These are phyloP conservation scores for Lasiodiplodia gonubiensis DNA, from an alignment of 2,329 filamentous ascomycete species.

Conservation along the genomic window DNA sequence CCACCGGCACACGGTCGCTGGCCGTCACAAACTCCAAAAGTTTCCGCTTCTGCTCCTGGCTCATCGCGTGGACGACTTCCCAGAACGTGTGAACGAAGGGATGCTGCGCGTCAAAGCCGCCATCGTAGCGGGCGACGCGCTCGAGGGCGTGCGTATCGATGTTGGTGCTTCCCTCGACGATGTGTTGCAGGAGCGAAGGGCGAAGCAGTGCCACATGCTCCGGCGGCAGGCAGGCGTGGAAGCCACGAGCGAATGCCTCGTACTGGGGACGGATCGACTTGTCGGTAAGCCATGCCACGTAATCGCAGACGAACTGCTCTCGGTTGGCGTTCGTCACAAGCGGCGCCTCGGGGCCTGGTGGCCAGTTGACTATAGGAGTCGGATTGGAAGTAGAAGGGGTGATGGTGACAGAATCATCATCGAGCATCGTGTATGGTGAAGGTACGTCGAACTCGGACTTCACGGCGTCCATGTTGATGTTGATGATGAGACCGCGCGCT, in stretches of 20 bases:
- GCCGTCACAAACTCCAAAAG: slow-evolving; percentile 95
- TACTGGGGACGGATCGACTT: slow-evolving; percentile 79
- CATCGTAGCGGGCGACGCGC: slow-evolving; percentile 75
- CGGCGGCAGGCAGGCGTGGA: slow-evolving; percentile 73
- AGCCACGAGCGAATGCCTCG: slow-evolving; percentile 80
- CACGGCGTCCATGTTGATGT: slow-evolving; percentile 59
- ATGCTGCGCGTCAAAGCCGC: slow-evolving; percentile 73
- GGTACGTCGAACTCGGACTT: slow-evolving; percentile 6
- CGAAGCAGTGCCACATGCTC: slow-evolving; percentile 64
- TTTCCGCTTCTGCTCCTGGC: slow-evolving; percentile 71
- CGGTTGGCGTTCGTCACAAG: slow-evolving; percentile 84
- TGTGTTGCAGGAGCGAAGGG: slow-evolving; percentile 66
- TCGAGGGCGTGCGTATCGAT: slow-evolving; percentile 79
- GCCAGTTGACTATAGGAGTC: slow-evolving; percentile 23
- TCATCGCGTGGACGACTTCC: slow-evolving; percentile 73
- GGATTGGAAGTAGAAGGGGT: background rate
- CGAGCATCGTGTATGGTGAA: background rate
- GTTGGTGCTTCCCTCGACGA: slow-evolving; percentile 82
- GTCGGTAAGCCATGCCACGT: slow-evolving; percentile 81
- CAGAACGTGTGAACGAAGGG: slow-evolving; percentile 81
- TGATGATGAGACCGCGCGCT: slow-evolving; percentile 59
- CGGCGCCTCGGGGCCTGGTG: slow-evolving; percentile 59
- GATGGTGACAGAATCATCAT: background rate
- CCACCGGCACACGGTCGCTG: slow-evolving; percentile 86
- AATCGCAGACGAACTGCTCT: slow-evolving; percentile 78